These are phyloP conservation scores for Clonostachys rosea DNA, from an alignment of 2,329 filamentous ascomycete genomes.

Conservation along the genomic window DNA sequence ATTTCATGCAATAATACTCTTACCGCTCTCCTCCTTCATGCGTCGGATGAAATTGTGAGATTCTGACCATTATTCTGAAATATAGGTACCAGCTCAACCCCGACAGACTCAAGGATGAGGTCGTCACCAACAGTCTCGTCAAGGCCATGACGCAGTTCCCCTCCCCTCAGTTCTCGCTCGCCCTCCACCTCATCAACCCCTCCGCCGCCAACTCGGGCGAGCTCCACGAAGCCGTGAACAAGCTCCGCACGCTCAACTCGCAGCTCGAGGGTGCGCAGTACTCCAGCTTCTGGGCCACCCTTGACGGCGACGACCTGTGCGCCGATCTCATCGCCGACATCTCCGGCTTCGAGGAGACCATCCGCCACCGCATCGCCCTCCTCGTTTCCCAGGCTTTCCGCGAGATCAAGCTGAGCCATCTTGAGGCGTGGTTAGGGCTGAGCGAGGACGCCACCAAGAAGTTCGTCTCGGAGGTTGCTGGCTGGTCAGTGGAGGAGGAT, in stretches of 20 bases:
- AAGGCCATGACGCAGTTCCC: conserved; percentile 98
- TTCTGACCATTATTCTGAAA: neutral
- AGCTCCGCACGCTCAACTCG: conserved; percentile 78
- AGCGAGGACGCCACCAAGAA: conserved; percentile 64
- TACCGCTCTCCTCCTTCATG: neutral
- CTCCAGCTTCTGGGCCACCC: conserved; percentile 84
- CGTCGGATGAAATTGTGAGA: neutral
- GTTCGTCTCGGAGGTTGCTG: conserved; percentile 80
- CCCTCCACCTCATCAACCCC: conserved; percentile 88
- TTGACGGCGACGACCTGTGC: conserved; percentile 92
- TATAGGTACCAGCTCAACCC: conserved; percentile 98
- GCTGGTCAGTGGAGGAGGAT: conserved; percentile 73
- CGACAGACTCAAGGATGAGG: conserved; percentile 93
- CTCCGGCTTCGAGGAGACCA: conserved; percentile 87
- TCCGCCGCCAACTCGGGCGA: conserved; percentile 63
- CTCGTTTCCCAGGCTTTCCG: conserved; percentile 80
- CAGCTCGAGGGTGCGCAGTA: conserved; percentile 91
- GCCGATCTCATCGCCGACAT: conserved; percentile 94
- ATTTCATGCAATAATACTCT: neutral
- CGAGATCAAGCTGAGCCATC: conserved; percentile 61
- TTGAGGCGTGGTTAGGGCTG: conserved; percentile 74
- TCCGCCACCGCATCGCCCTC: conserved; percentile 84
- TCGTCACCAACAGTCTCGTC: conserved; percentile 97
- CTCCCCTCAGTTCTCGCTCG: conserved; percentile 89
- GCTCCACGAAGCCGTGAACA: conserved; percentile 85